Conservation (phyloP, 352 stramenopile genomes). For the Globisporangium ultimum region DNA sequence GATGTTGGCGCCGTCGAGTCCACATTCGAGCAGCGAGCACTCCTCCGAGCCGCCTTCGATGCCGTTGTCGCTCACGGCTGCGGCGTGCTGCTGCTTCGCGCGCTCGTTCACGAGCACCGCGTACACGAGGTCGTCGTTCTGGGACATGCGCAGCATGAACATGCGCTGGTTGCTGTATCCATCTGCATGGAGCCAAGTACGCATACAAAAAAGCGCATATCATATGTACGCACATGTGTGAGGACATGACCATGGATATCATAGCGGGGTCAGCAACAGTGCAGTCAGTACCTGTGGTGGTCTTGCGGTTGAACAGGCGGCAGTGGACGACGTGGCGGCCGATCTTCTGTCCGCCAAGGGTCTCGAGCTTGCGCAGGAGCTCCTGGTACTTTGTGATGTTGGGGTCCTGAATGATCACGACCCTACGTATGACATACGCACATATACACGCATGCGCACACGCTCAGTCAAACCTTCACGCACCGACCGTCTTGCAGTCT, state of each 20-base stretch:
- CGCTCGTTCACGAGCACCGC: constrained; percentile 81
- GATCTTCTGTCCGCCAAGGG: constrained; percentile 75
- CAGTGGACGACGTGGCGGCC: constrained; percentile 82
- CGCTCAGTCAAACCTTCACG: constrained; percentile 5
- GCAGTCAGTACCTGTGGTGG: constrained; percentile 40
- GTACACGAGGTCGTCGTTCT: constrained; percentile 86
- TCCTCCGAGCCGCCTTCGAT: constrained; percentile 70
- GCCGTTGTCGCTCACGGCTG: constrained; percentile 63
- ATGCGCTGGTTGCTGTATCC: constrained; percentile 87
- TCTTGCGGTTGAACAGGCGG: constrained; percentile 86
- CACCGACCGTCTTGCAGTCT: too few species aligned
- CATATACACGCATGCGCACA: neutral
- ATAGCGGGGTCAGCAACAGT: too few species aligned
- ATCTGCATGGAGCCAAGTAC: constrained; percentile 28
- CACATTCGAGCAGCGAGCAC: constrained; percentile 79
- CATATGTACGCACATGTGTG: neutral
- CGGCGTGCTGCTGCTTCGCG: constrained; percentile 26
- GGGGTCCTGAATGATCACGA: constrained; percentile 76
- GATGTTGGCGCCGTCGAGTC: constrained; percentile 80
- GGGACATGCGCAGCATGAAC: constrained; percentile 88
- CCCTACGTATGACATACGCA: constrained; percentile 23
- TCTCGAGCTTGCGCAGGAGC: constrained; percentile 79
- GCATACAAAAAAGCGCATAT: neutral
- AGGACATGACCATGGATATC: neutral
- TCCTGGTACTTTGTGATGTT: constrained; percentile 88